Percentiles rank a stretch among this genome's conserved stretches.
Conservation (phyloP, 2,329 filamentous ascomycete species). For the Epichloe sylvatica region DNA sequence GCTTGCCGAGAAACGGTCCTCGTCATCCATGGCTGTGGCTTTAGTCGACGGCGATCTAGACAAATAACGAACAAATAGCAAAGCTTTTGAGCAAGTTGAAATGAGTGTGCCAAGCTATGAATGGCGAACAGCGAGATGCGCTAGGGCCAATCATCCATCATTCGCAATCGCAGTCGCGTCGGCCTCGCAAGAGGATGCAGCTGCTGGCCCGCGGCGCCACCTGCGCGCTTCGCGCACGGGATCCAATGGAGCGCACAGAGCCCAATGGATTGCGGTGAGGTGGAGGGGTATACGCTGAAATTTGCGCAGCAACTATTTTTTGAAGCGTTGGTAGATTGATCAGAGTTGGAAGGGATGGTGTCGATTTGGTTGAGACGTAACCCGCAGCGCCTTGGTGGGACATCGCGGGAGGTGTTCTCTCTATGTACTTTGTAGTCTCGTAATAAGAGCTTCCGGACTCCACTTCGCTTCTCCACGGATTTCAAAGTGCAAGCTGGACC, state of each 20-base stretch:
- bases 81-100: neutral
- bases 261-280: neutral
- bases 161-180: neutral
- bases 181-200: neutral
- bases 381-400: too few species aligned
- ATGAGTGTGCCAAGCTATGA: too few species aligned
- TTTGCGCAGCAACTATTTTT: too few species aligned
- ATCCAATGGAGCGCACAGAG: neutral
- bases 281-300: too few species aligned
- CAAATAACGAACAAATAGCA: neutral
- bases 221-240: neutral
- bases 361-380: too few species aligned
- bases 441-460: too few species aligned
- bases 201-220: neutral
- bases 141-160: neutral
- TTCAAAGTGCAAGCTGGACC: too few species aligned
- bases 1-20: slow-evolving; percentile 19
- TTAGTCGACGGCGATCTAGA: neutral
- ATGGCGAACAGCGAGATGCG: neutral
- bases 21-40: slow-evolving; percentile 16
- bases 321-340: too few species aligned
- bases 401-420: too few species aligned
- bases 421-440: too few species aligned
- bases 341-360: too few species aligned
- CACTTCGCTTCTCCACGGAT: too few species aligned